A percentile compares a stretch with the other conserved stretches of the same genome.
Conservation (phyloP, 768 basidiomycete species). For the Panellus pusillus region DNA sequence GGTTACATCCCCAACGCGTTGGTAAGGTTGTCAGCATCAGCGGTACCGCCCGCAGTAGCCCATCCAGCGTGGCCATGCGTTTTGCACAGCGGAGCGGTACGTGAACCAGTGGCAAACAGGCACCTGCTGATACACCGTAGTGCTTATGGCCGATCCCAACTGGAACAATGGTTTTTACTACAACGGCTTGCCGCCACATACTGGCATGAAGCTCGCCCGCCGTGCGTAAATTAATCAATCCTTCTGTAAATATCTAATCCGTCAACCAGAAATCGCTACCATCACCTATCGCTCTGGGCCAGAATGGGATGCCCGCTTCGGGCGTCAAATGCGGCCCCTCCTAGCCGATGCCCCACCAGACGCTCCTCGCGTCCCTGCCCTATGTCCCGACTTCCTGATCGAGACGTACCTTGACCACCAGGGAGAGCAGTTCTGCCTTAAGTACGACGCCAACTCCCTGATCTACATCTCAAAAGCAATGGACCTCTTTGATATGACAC, state of each 20-base stretch:
- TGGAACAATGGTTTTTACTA: conserved; percentile 99
- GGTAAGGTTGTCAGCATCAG: conserved; percentile 92
- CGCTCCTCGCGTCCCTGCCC: conserved; percentile 56
- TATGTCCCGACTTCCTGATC: conserved; percentile 97
- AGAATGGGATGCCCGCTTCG: conserved; percentile 99
- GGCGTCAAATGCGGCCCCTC: conserved; percentile 61
- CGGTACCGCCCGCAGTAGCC: conserved; percentile 89
- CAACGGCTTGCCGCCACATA: conserved; percentile 91
- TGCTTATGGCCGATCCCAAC: conserved; percentile 98
- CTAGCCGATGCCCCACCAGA: conserved; percentile 35
- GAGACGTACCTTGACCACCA: conserved; percentile 98
- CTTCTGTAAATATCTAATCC: not conserved
- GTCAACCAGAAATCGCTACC: conserved; percentile 85
- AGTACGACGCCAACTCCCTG: conserved; percentile 98
- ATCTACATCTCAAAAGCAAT: conserved; percentile 99
- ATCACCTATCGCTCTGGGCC: conserved; percentile 99
- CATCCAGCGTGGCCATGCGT: conserved; percentile 92
- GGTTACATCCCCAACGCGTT: conserved; percentile 87
- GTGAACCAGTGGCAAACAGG: conserved; percentile 27
- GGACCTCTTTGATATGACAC: conserved; percentile 97
- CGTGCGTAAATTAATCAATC: conserved; percentile 47
- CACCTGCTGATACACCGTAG: conserved; percentile 39
- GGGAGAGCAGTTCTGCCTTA: conserved; percentile 96
- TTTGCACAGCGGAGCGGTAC: conserved; percentile 94
- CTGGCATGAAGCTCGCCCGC: conserved; percentile 97